Evolutionary conservation across 2,329 filamentous ascomycete genomes (phyloP).

Genomic region (Calonectria hawksworthii): DNA sequence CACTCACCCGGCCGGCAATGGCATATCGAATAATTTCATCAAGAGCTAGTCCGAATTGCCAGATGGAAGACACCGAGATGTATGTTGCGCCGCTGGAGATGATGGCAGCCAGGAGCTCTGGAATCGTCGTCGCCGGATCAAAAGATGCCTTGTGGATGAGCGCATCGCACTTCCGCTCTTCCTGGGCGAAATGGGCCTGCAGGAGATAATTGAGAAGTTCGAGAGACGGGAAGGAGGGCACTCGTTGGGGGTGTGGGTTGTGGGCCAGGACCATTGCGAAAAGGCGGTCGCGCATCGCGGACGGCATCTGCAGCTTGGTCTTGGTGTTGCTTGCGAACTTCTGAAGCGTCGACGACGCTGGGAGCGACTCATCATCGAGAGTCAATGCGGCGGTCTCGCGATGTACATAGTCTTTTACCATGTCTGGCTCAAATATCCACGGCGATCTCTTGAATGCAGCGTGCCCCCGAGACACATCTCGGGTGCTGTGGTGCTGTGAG

Average conservation of each 20-base stretch:
- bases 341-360: neutral
- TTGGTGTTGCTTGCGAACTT: slow-evolving; percentile 18
- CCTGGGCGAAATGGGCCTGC: slow-evolving; percentile 35
- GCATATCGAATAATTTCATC: slow-evolving; percentile 33
- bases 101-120: slow-evolving; percentile 39
- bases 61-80: slow-evolving; percentile 37
- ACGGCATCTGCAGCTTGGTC: slow-evolving; percentile 21
- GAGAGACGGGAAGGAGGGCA: slow-evolving; percentile 42
- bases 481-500: slow-evolving; percentile 29
- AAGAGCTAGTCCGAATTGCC: slow-evolving; percentile 44
- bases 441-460: slow-evolving; percentile 25
- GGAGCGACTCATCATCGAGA: slow-evolving; percentile 22
- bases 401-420: slow-evolving; percentile 25
- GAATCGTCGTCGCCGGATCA: slow-evolving; percentile 25
- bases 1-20: slow-evolving; percentile 36
- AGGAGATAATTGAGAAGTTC: slow-evolving; percentile 39
- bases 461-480: slow-evolving; percentile 29
- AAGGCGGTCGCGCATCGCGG: slow-evolving; percentile 38
- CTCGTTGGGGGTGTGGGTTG: slow-evolving; percentile 35
- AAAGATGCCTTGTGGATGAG: slow-evolving; percentile 41
- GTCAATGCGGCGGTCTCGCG: slow-evolving; percentile 16
- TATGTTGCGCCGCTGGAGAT: slow-evolving; percentile 39
- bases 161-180: slow-evolving; percentile 35
- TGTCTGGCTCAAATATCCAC: slow-evolving; percentile 36
- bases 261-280: slow-evolving; percentile 43